Base-by-base conservation (phyloP, 148 eudicot genomes). In the Camellia lanceoleosa region DNA sequence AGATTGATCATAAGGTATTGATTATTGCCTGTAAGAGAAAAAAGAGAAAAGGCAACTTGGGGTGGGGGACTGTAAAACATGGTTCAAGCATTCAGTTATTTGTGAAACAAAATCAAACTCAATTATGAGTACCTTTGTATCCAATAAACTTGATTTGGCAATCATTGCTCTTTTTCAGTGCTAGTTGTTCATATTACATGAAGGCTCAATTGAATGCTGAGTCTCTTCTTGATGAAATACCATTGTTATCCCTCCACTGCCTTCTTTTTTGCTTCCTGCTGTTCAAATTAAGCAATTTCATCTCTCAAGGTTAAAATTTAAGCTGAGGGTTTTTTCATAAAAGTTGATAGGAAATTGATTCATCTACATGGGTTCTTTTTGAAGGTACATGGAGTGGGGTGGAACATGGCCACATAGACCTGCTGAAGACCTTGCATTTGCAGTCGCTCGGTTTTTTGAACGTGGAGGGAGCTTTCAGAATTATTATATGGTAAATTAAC, bases 391-490 rank as follows among this genome's bases (percentile, higher is more conserved):
- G 52, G 77, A 71, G 72, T 96, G 98, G 98, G 99, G 99, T 68
- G 93, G 88, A 80, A 88, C 89, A 70, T 70, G 92, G 65, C 98
- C 98, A 75, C 98, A 96, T 82, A 90, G 99, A 84, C 97, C 99
- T 30, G 93, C 79, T 76, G 91, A 96, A 86, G 99, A 96, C 82
- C 83, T 96, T 69, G 97, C 99, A 60, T 96, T 96, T 90, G 97
- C 99, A 14, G 98, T 94, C 74, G 99, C 99, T 86, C 97, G 99
- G 55, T 96, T 96, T 87, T 94, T 87, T 76, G 94, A 96, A 77
- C 92, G 95, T 59, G 97, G 98, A 14, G 97, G 98, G 58, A 94
- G 97, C 88, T 87, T 96, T 76, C 94, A 89, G 86, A 96, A 96
- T 81, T 96, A 94, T 87, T 96, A 96, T 86, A 96, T 96, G 98